Evolutionary conservation across 495 filamentous ascomycete species (phyloP).

Genomic region (Aspergillus taichungensis): DNA sequence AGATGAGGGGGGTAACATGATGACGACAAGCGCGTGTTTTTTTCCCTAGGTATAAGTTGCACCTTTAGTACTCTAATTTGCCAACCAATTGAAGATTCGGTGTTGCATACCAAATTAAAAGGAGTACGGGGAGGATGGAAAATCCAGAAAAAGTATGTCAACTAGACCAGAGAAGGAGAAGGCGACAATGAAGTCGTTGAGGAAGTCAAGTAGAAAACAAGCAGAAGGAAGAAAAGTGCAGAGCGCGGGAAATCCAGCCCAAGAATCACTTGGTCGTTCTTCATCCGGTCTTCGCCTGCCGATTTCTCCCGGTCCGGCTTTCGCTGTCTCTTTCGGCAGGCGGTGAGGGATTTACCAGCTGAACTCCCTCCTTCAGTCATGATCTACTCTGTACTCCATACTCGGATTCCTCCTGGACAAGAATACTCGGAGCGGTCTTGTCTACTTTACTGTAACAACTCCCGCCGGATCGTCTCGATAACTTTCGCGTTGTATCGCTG

Average conservation of each 20-base stretch:
- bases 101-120: too few species aligned
- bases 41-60: neutral
- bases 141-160: neutral
- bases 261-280: constrained; percentile 1
- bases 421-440: neutral
- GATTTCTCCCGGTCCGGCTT: constrained; percentile 36
- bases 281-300: constrained; percentile 22
- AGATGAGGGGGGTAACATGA: constrained; percentile 16
- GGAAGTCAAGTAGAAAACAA: neutral
- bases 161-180: neutral
- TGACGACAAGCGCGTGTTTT: constrained; percentile 6
- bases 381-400: too few species aligned
- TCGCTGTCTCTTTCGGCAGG: neutral
- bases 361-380: too few species aligned
- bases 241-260: neutral
- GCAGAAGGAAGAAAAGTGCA: constrained; percentile 7
- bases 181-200: neutral
- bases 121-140: too few species aligned
- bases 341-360: too few species aligned
- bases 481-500: constrained; percentile 20
- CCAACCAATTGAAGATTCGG: too few species aligned
- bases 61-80: too few species aligned
- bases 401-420: too few species aligned
- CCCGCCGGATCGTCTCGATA: constrained; percentile 19
- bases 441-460: constrained; percentile 6